Conservation (phyloP, 2,329 filamentous ascomycete species). For the Cercospora canescens region DNA sequence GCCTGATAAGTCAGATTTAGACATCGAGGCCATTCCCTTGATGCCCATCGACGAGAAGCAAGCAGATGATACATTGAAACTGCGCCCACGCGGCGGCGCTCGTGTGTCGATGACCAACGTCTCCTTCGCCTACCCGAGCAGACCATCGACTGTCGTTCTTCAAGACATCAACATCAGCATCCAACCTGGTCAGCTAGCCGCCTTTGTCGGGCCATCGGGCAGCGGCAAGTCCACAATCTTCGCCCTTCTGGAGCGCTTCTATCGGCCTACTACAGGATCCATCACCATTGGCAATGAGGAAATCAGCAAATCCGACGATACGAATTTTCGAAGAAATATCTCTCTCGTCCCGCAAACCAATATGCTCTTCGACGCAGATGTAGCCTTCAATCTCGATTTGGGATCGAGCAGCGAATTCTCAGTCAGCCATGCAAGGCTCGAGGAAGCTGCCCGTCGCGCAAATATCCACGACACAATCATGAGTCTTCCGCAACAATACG, state of each 20-base stretch:
- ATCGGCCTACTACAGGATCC: constrained; percentile 42
- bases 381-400: constrained; percentile 53
- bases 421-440: constrained; percentile 49
- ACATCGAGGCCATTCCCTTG: neutral
- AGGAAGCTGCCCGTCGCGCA: constrained; percentile 65
- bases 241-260: constrained; percentile 49
- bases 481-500: constrained; percentile 64
- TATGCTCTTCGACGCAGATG: constrained; percentile 70
- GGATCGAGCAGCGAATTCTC: constrained; percentile 40
- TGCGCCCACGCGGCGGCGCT: neutral
- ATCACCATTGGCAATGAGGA: constrained; percentile 56
- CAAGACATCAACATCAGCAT: constrained; percentile 1
- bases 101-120: constrained; percentile 3
- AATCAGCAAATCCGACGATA: constrained; percentile 55
- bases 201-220: constrained; percentile 50
- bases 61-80: neutral
- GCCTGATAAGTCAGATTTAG: neutral
- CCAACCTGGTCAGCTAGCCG: constrained; percentile 34
- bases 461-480: constrained; percentile 70
- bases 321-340: constrained; percentile 59
- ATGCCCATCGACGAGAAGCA: neutral
- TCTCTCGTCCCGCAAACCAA: constrained; percentile 71
- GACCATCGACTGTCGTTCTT: neutral
- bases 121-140: constrained; percentile 4
- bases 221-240: constrained; percentile 51